phyloP scores from a whole-genome alignment of 208 protist species.

The Trypanosoma rangeli region DNA sequence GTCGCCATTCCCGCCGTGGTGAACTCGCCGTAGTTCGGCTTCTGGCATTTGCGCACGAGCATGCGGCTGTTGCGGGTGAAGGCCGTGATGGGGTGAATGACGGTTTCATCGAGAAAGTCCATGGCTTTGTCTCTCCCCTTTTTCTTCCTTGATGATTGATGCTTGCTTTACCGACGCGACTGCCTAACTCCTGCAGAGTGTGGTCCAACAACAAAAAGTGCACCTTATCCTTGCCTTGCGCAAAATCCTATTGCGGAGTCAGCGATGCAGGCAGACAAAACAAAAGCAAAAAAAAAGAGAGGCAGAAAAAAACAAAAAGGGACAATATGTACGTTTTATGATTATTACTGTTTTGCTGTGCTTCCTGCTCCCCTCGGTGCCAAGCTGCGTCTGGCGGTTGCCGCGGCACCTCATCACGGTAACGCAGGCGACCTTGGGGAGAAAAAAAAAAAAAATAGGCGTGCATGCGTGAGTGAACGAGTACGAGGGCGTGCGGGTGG shows the following conservation, averaged over 20 bases:
- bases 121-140: constrained; percentile 35
- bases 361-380: too few species aligned
- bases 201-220: not conserved
- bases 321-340: not conserved
- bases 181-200: not conserved
- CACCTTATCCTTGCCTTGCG: not conserved
- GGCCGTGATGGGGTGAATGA: constrained; percentile 74
- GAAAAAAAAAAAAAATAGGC: too few species aligned
- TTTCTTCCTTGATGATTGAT: not conserved
- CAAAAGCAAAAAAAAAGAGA: constrained; percentile 2
- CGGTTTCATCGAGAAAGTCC: constrained; percentile 83
- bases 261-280: constrained; percentile 10
- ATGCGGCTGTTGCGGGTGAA: constrained; percentile 90
- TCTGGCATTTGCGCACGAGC: constrained; percentile 90
- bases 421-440: too few species aligned
- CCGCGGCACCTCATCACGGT: too few species aligned
- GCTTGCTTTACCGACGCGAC: not conserved
- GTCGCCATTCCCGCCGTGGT: constrained; percentile 83
- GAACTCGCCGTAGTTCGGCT: constrained; percentile 94
- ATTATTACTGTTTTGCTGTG: too few species aligned
- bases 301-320: constrained; percentile 22
- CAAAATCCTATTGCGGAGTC: not conserved
- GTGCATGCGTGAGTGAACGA: not conserved
- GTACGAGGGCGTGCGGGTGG: not conserved
- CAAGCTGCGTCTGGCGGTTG: too few species aligned